Base-by-base conservation (phyloP, 768 basidiomycete genomes). In the Leucosporidium creatinivorum region DNA sequence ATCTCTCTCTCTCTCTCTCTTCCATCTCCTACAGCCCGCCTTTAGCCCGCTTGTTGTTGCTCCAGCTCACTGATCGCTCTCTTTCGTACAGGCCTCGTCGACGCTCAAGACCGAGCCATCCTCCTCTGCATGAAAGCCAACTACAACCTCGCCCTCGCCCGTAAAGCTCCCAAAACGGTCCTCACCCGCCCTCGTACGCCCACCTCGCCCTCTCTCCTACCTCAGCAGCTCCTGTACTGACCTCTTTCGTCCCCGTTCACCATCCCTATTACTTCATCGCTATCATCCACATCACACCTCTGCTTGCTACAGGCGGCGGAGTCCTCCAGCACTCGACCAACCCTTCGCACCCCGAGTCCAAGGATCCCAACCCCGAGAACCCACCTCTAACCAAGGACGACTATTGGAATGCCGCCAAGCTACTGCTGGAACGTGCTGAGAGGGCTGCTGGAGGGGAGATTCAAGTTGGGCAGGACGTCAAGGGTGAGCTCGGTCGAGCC, bases 121-220 rank as follows among this genome's bases (percentile, higher is more conserved):
- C 83, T 92, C 70, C 88, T 89, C 75, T 84, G 87, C 23, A 81
- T 97, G 55, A 82, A 93, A 18, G 93, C 92, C 4, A 93, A 91
- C 79, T 84, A 94, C 58, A 85, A 88, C 66, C 83, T 97, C 66
- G 85, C 87, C 3, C 82, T 85, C 73, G 89, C 92, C 1, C 84
- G 88, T 26, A 84, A 83, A 62, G 93, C 93, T 17, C 94, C 94
- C 0, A 96, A 93, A 75, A 75, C 87, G 3, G 81, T 88, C 28
- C 77, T 94, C 2, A 75, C 81, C 1, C 84, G 87, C 73, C 54
- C 48, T 5, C 31, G 36, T 44, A 28, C 59, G 23, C 63, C 25
- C 15, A n/a, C 21, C 31, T 21, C 51, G 36, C 49, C 55, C 5
- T 44, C 28, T 51, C 8, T n/a, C 26, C 44, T 21, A 21, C 15